Base-by-base conservation (phyloP, 148 eudicot species). In the Mesembryanthemum crystallinum region DNA sequence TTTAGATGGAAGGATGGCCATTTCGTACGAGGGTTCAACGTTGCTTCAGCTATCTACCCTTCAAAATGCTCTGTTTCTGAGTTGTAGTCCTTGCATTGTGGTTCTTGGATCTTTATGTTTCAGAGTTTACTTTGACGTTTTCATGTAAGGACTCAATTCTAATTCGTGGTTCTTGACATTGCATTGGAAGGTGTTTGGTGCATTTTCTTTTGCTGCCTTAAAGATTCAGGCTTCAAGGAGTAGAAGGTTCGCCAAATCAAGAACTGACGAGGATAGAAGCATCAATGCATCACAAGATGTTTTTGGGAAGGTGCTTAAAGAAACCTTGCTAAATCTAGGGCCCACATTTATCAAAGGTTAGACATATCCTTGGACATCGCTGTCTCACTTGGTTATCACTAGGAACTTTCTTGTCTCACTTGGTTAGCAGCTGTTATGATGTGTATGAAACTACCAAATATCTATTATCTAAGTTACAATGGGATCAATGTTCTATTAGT, bases 321-420 rank as follows among this genome's bases (percentile, higher is more conserved):
- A 96, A 76, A 86, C 94, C 49, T 84, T 92, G 89, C 81, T 92
- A 30, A 88, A 73, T 73, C 78, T 96, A 78, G 99, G 99, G 28
- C 99, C 99, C 57, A 91, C 98, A 37, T 96, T 96, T 77, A 91
- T 96, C 75, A 96, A 96, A 89, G 89, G 67, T 91, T 62, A 77
- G 80, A 73, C 9, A 18, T 75, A 45, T 59, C 66, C 29, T 71
- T 33, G 64, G 33, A 15, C 49, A 45, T 54, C 33, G 21, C 7
- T 73, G 3, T 35, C 11, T 67, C 13, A 7, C 35, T 35, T 62
- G 51, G 25, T 60, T 21, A 45, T 54, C 33, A 27, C 7, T 28
- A 68, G 23, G 25, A 30, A 28, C 54, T 55, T 15, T 55, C 21
- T 29, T 73, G 3, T 35, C 11, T 67, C 13, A 7, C 35, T 35